A percentile compares a stretch with the other conserved stretches of the same genome.
Evolutionary conservation across 1,139 yeast genomes (phyloP).

Genomic region (Yamadazyma trypodendri): DNA sequence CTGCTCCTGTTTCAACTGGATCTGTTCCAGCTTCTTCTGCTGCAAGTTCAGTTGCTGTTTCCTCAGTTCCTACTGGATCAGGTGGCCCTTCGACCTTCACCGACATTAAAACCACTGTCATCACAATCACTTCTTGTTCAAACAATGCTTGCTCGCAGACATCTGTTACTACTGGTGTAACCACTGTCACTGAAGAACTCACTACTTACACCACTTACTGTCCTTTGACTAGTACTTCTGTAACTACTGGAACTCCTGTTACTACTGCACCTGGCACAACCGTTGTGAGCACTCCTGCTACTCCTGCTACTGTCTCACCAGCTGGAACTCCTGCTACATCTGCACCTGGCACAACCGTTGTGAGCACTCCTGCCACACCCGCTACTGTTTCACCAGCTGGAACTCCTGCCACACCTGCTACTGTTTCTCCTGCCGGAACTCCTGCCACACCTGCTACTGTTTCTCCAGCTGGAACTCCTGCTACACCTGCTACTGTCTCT

Average conservation of each 20-base stretch:
- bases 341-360: slow-evolving; percentile 19
- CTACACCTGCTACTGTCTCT: slow-evolving; percentile 9
- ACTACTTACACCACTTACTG: slow-evolving; percentile 27
- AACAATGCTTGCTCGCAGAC: slow-evolving; percentile 10
- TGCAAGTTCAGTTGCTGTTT: not conserved
- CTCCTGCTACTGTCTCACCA: slow-evolving; percentile 4
- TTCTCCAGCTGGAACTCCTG: not conserved
- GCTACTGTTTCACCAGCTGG: slow-evolving; percentile 15
- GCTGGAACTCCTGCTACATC: slow-evolving; percentile 15
- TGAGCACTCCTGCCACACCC: slow-evolving; percentile 20
- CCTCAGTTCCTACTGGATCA: no score
- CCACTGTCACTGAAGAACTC: slow-evolving; percentile 11
- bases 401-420: slow-evolving; percentile 10
- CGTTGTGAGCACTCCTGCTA: slow-evolving; percentile 43
- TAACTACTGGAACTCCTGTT: slow-evolving; percentile 15
- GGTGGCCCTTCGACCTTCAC: slow-evolving; percentile 12
- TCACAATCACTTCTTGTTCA: slow-evolving; percentile 24
- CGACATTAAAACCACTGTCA: slow-evolving; percentile 13
- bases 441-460: slow-evolving; percentile 2
- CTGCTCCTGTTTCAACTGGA: slow-evolving; percentile 3
- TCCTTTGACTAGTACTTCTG: slow-evolving; percentile 22
- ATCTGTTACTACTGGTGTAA: slow-evolving; percentile 27
- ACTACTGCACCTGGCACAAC: slow-evolving; percentile 34
- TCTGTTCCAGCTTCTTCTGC: not conserved
- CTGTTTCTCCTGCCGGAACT: slow-evolving; percentile 8